phyloP scores from a whole-genome alignment of 805 yeast species.

The Lachancea fermentati region DNA sequence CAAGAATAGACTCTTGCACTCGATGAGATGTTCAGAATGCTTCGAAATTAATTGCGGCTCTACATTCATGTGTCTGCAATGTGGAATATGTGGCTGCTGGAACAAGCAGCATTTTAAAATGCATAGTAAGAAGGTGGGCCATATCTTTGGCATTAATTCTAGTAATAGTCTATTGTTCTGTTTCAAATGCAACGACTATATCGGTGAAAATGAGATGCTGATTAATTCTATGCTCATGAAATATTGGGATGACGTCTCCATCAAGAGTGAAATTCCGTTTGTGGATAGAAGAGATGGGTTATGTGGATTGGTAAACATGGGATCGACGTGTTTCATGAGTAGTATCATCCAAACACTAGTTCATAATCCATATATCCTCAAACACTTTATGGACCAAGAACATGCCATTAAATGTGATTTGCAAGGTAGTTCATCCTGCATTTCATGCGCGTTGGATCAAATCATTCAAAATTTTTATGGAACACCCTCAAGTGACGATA shows the following conservation, averaged over 20 bases:
- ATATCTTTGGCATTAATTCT: conserved; percentile 62
- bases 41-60: conserved; percentile 29
- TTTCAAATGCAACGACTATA: conserved; percentile 69
- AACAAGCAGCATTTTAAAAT: conserved; percentile 40
- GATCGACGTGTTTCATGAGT: conserved; percentile 96
- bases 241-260: conserved; percentile 23
- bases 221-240: conserved; percentile 20
- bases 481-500: conserved; percentile 18
- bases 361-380: conserved; percentile 84
- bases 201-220: conserved; percentile 49
- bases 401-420: conserved; percentile 27
- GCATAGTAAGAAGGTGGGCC: conserved; percentile 46
- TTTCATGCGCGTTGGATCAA: conserved; percentile 80
- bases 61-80: conserved; percentile 63
- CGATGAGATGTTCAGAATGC: conserved; percentile 28
- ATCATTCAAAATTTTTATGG: conserved; percentile 74
- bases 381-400: conserved; percentile 55
- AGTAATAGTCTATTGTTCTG: conserved; percentile 67
- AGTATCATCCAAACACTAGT: conserved; percentile 82
- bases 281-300: conserved; percentile 66
- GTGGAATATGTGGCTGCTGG: conserved; percentile 72
- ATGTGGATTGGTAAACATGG: conserved; percentile 87
- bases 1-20: conserved; percentile 17
- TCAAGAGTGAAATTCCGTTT: conserved; percentile 21
- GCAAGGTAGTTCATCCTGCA: conserved; percentile 41